Evolutionary conservation across 768 basidiomycete species (phyloP), one percentile per base, ranked within the genome.

Genomic region (Naganishia friedmannii): DNA sequence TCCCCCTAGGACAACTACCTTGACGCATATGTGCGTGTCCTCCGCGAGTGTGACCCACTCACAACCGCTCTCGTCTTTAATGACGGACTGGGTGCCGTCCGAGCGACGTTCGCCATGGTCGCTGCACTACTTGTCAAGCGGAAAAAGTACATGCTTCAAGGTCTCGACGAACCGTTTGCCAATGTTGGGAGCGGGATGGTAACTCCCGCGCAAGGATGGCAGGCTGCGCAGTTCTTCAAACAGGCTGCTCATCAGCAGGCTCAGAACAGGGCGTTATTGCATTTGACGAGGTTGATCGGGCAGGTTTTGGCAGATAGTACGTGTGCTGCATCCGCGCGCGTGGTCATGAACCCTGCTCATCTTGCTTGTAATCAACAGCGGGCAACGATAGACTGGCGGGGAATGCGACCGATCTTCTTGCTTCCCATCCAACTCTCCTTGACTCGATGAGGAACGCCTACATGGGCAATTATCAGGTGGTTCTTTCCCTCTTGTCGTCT

Each of bases 101-200:
- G 95, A 79, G 94, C 93, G 2, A 97, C 94, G 0, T 98, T 96
- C 77, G 93, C 92, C 3, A 98, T 98, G 96, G 86, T 89, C n/a
- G 91, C 93, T 8, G 93, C 95, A 0, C 87, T 88, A 68, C 84
- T 99, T 42, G 85, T 97, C 1, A 85, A 95, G 53, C 84, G 95
- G 57, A 90, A 89, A 75, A 89, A 92, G 77, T 81, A 88, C 39
- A 77, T 89, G 31, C 74, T 84, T 19, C 82, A 84, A 32, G 91
- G 91, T 0, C 80, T 88, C 56, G 84, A 85, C 3, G 95, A 97
- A 77, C 92, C 94, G 0, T 96, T 92, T 78, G 51, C 68, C 23
- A 68, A 67, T n/a, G 72, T 73, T 0, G 74, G 66, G 8, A 77
- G 79, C 10, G 81, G 81, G 0, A 58, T 78, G 6, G 72, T 77